phyloP scores from a whole-genome alignment of 2,329 filamentous ascomycete species.

The Diaporthe velutina region DNA sequence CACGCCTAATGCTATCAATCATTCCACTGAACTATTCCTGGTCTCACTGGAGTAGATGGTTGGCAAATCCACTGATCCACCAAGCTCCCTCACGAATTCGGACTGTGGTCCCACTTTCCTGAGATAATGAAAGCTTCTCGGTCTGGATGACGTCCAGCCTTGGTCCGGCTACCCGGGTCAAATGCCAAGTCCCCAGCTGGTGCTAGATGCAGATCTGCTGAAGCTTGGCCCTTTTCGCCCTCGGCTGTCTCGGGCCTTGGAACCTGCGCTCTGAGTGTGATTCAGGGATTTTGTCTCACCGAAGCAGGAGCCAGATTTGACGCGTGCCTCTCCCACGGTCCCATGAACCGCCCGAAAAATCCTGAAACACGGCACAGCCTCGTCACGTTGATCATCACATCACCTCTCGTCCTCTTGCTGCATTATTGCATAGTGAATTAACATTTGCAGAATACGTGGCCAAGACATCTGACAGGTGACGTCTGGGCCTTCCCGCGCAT shows the following conservation, averaged over 20 bases:
- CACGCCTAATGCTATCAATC: background rate
- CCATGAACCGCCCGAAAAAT: conserved; percentile 10
- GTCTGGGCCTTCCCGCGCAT: conserved; percentile 8
- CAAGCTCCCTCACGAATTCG: background rate
- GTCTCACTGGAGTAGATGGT: too few species aligned
- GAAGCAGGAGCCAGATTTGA: background rate
- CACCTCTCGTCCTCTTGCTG: background rate
- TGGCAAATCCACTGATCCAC: conserved; percentile 9
- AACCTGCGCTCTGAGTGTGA: background rate
- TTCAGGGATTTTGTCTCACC: conserved; percentile 2
- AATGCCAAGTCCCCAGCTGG: conserved; percentile 28
- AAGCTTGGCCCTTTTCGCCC: conserved; percentile 30
- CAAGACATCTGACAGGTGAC: conserved; percentile 24
- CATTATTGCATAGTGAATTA: background rate
- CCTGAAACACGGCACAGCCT: conserved; percentile 25
- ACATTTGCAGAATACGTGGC: background rate
- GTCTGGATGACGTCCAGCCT: background rate
- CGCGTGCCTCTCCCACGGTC: background rate
- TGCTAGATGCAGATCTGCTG: conserved; percentile 27
- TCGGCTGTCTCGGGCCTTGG: conserved; percentile 25
- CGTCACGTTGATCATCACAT: conserved; percentile 23
- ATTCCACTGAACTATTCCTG: background rate
- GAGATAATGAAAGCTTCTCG: background rate
- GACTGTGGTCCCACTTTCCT: background rate
- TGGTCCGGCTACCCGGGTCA: conserved; percentile 14